Conservation (phyloP, 345 rosid genomes). For the Rhizophora mangle region DNA sequence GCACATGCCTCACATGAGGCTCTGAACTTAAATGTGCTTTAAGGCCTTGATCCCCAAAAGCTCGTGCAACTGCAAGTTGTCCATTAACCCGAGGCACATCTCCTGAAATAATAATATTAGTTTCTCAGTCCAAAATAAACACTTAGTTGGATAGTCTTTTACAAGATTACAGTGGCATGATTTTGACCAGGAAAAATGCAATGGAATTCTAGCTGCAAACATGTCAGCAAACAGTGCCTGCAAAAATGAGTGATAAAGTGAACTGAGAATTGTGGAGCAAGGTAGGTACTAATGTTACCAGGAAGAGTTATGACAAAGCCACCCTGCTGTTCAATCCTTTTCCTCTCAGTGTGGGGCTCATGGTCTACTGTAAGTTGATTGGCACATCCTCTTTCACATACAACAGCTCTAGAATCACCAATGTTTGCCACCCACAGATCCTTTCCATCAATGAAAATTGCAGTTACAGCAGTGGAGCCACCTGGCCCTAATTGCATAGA, state of each 20-base stretch:
- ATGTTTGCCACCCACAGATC: constrained; percentile 61
- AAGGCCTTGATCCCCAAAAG: constrained; percentile 60
- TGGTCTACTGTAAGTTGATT: constrained; percentile 57
- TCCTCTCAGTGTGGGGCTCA: constrained; percentile 45
- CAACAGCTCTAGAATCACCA: constrained; percentile 60
- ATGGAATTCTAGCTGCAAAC: neutral
- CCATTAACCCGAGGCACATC: constrained; percentile 64
- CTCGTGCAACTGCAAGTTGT: constrained; percentile 59
- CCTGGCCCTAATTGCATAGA: constrained; percentile 54
- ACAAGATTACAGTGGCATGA: neutral
- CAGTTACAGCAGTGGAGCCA: constrained; percentile 65
- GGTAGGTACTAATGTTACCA: constrained; percentile 20
- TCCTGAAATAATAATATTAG: constrained; percentile 37
- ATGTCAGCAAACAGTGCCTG: neutral
- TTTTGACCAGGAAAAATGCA: neutral
- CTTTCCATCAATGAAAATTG: constrained; percentile 53
- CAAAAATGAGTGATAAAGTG: neutral
- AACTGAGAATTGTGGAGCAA: neutral
- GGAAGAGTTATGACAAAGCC: constrained; percentile 57
- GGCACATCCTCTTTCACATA: constrained; percentile 52
- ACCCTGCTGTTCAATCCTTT: constrained; percentile 49
- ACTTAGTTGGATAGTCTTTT: neutral
- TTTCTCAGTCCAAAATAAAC: constrained; percentile 6
- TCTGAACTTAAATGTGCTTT: constrained; percentile 61
- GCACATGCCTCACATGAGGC: constrained; percentile 48